Conservation (phyloP, 768 basidiomycete species). For the Zangia roseola region DNA sequence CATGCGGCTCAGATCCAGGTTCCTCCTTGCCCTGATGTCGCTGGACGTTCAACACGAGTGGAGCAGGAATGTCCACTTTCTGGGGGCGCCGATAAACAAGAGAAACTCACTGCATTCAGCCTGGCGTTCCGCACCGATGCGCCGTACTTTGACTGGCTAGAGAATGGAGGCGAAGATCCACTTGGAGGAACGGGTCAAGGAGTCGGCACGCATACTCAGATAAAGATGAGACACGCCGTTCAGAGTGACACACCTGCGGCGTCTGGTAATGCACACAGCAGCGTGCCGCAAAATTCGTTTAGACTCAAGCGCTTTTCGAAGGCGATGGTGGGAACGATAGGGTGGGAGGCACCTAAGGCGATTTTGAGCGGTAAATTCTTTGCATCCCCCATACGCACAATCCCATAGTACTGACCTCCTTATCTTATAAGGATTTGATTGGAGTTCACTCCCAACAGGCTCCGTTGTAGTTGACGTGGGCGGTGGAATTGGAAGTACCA, state of each 20-base stretch:
- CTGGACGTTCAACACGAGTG: background rate
- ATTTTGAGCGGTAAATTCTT: slow-evolving; percentile 49
- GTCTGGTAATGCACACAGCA: background rate
- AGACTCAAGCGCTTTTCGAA: slow-evolving; percentile 69
- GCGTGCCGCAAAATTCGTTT: slow-evolving; percentile 37
- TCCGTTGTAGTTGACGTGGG: slow-evolving; percentile 65
- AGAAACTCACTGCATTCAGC: slow-evolving; percentile 57
- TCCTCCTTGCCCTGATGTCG: background rate
- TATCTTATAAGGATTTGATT: slow-evolving; percentile 50
- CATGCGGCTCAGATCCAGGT: background rate
- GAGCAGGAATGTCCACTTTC: background rate
- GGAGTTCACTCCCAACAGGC: slow-evolving; percentile 48
- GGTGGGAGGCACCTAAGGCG: slow-evolving; percentile 67
- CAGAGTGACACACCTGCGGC: background rate
- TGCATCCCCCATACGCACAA: background rate
- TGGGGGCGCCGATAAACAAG: background rate
- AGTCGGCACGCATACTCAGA: slow-evolving; percentile 6
- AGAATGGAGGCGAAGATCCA: slow-evolving; percentile 45
- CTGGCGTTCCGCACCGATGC: slow-evolving; percentile 57
- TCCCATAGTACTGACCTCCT: background rate
- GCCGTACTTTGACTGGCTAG: slow-evolving; percentile 74
- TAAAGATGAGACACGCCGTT: background rate
- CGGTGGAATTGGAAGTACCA: slow-evolving; percentile 61
- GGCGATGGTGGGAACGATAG: slow-evolving; percentile 71
- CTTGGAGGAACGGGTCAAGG: slow-evolving; percentile 23